phyloP scores from a whole-genome alignment of 2,329 filamentous ascomycete species.

The Fusarium guadeloupense region DNA sequence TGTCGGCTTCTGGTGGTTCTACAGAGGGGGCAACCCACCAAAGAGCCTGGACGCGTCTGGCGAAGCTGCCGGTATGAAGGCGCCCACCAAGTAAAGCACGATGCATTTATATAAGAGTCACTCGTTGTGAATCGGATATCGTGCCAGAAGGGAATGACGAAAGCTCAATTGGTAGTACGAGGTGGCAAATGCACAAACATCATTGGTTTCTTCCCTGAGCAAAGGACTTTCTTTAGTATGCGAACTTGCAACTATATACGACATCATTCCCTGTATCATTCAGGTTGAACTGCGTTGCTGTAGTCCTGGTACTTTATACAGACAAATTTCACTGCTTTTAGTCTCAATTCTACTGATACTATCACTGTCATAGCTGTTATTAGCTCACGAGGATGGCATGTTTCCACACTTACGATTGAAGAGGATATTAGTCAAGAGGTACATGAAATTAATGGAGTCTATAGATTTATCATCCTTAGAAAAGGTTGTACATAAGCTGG shows the following conservation, averaged over 20 bases:
- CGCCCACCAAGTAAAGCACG: conserved; percentile 21
- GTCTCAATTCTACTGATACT: too few species aligned
- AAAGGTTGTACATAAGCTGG: too few species aligned
- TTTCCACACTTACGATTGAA: too few species aligned
- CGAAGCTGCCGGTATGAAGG: conserved; percentile 8
- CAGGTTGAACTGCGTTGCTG: too few species aligned
- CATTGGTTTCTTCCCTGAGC: background rate
- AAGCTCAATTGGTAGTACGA: background rate
- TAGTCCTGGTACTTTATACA: background rate
- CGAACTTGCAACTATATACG: background rate
- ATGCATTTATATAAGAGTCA: background rate
- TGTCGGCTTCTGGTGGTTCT: conserved; percentile 31
- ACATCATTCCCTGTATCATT: background rate
- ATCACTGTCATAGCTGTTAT: too few species aligned
- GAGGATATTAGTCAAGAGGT: too few species aligned
- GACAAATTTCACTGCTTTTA: background rate
- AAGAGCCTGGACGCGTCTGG: conserved; percentile 13
- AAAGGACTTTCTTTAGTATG: conserved; percentile 1
- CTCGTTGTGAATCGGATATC: background rate
- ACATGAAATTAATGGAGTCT: too few species aligned
- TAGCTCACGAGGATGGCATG: too few species aligned
- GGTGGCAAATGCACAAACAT: background rate
- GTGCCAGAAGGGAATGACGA: background rate
- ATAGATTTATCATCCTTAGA: too few species aligned
- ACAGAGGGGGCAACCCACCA: conserved; percentile 27